phyloP scores from a whole-genome alignment of 495 filamentous ascomycete species.

The Neurospora terricola region DNA sequence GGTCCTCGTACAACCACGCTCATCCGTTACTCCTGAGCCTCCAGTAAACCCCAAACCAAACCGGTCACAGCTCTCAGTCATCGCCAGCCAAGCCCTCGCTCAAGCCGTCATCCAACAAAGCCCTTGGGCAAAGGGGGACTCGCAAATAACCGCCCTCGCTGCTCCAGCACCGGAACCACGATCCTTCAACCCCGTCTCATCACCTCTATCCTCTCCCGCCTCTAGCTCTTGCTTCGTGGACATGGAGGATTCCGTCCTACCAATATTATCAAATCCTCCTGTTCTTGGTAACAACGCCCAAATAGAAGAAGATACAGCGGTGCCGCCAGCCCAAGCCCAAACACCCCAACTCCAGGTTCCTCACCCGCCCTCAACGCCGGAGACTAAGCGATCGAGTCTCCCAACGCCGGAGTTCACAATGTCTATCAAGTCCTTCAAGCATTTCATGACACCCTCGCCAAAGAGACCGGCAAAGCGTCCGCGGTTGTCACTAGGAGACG shows the following conservation, averaged over 20 bases:
- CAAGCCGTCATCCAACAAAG: background rate
- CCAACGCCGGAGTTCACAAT: constrained; percentile 22
- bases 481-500: background rate
- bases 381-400: constrained; percentile 13
- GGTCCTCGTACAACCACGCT: background rate
- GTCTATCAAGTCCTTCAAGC: constrained; percentile 21
- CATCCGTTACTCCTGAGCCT: background rate
- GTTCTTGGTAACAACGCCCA: background rate
- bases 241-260: background rate
- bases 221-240: constrained; percentile 1
- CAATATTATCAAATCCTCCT: background rate
- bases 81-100: background rate
- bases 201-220: constrained; percentile 12
- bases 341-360: background rate
- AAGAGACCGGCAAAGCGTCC: constrained; percentile 7
- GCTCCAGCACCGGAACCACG: background rate
- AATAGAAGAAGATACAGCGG: background rate
- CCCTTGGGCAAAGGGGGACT: constrained; percentile 12
- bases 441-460: constrained; percentile 21
- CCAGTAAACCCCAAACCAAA: background rate
- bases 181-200: constrained; percentile 2
- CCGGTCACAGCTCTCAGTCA: background rate
- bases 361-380: constrained; percentile 16
- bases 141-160: constrained; percentile 3
- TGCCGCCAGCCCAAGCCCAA: background rate